Evolutionary conservation across 768 basidiomycete genomes (phyloP), one percentile per base, ranked within the genome.

Genomic region (Suillus hirtellus): DNA sequence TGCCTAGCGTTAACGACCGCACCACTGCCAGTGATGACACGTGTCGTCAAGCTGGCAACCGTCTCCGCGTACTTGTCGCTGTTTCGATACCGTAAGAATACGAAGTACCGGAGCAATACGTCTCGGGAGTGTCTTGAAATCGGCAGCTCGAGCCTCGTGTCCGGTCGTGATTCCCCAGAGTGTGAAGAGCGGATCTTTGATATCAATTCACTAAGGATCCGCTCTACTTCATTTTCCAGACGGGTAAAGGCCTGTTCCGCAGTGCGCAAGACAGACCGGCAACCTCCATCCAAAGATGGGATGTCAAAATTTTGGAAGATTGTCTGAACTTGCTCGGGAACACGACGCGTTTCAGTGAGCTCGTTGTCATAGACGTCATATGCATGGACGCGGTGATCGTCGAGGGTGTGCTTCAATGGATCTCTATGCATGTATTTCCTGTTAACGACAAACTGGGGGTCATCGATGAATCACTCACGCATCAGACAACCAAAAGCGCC

Each of bases 11-110:
- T 64, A 27, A 70, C 49, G 63, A 69, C 31, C 21, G 67, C n/a
- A 9, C 62, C 65, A 21, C 69, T 67, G 47, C 67, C 73, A 9
- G 71, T 67, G 49, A 68, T 64, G 56, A 71, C 65, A 4, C 69
- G 67, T 2, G 65, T 66, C 9, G 76, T 76, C 27, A 74, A 64
- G 6, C 68, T 64, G 0, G 53, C 64, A 37, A 84, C 71, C 12
- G 78, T 78, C 52, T 79, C 69, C 27, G 70, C 67, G 65, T 85
- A 87, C 14, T 77, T 78, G 10, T 74, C 71, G 66, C 83, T 81
- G 63, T 87, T 87, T 15, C 86, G 76, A 64, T 84, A 87, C n/a
- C 85, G 80, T 0, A 87, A 72, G 65, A 87, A 86, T 12, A 81
- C 74, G 50, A 86, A 78, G 68, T 82, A 87, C 63, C 79, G 81